Conservation (phyloP, 2,329 filamentous ascomycete genomes). For the Boeremia exigua region DNA sequence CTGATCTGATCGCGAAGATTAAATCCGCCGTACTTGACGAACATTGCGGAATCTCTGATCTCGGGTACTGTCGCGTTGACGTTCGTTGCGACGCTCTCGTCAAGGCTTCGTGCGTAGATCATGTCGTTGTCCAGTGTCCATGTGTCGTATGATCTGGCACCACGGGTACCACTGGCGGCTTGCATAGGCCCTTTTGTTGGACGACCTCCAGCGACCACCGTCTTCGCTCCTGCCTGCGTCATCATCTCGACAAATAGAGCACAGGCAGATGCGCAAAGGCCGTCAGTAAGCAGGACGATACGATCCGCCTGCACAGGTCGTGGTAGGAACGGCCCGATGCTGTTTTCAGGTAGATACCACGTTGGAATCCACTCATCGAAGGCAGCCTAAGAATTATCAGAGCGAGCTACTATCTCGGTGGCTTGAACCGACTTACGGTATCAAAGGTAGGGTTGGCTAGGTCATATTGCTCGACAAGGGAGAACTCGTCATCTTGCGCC, state of each 20-base stretch:
- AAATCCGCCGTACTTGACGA: background rate
- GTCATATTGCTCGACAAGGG: constrained; percentile 14
- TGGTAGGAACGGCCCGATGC: background rate
- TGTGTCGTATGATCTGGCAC: constrained; percentile 48
- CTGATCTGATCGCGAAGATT: constrained; percentile 51
- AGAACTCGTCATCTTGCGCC: constrained; percentile 24
- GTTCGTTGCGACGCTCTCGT: background rate
- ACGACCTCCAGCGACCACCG: constrained; percentile 63
- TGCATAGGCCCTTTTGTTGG: constrained; percentile 63
- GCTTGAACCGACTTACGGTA: background rate
- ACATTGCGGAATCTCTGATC: constrained; percentile 29
- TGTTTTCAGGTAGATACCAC: constrained; percentile 6
- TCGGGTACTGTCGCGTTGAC: constrained; percentile 10
- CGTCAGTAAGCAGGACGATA: constrained; percentile 56
- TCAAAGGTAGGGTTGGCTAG: constrained; percentile 12
- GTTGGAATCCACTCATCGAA: constrained; percentile 16
- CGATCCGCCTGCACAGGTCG: constrained; percentile 26
- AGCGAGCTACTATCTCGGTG: too few species aligned
- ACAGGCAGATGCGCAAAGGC: constrained; percentile 64
- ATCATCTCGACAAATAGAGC: constrained; percentile 60
- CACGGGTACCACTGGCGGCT: constrained; percentile 65
- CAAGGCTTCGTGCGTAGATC: constrained; percentile 2
- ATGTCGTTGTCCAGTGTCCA: constrained; percentile 46
- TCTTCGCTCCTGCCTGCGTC: constrained; percentile 57
- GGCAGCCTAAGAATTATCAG: constrained; percentile 6